Evolutionary conservation across 148 eudicot genomes (phyloP), one percentile per base, ranked within the genome.

Genomic region (Polygonum maritimum): DNA sequence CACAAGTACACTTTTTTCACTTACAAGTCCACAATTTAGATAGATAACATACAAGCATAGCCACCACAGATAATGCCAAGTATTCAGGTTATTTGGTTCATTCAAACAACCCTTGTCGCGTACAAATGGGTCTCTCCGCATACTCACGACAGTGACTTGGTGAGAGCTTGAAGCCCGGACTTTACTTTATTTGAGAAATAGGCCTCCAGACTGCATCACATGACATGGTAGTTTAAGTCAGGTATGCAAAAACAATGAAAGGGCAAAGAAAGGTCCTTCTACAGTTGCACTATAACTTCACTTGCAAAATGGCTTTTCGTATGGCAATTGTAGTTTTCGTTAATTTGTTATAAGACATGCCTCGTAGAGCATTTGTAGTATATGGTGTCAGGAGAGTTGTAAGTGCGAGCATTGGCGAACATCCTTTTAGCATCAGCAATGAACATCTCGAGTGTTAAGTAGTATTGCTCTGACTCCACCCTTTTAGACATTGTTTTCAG

Each of bases 381-480:
- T 33, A 95, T 92, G 2, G 98, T 95, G 31, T 92, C 97, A 5
- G 97, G 97, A 58, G 96, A 89, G 78, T 95, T 95, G 76, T 92
- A 95, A 31, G 96, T 90, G 62, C 98, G 92, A 13, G 97, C 97
- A 86, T 95, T 95, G 21, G 83, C 79, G 81, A 92, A 95, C 98
- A 95, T 95, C 78, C 97, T 92, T 79, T 78, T 81, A n/a, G 80
- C 92, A 83, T 95, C 98, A 26, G 96, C 92, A 52, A 89, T 78
- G 80, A 95, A 95, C 98, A 95, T 95, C 80, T 95, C 98, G 19
- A 95, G 83, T 1, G 98, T 95, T 60, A 89, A 89, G 47, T 94
- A 94, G 74, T 88, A 95, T 77, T 77, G 84, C 85, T 92, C 98
- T 3, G 97, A 92, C 44, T 95, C 98, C 45, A 95, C 98, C 70